These are phyloP conservation scores for Penicillium maclennaniae DNA, from an alignment of 495 filamentous ascomycete species.

Conservation along the genomic window DNA sequence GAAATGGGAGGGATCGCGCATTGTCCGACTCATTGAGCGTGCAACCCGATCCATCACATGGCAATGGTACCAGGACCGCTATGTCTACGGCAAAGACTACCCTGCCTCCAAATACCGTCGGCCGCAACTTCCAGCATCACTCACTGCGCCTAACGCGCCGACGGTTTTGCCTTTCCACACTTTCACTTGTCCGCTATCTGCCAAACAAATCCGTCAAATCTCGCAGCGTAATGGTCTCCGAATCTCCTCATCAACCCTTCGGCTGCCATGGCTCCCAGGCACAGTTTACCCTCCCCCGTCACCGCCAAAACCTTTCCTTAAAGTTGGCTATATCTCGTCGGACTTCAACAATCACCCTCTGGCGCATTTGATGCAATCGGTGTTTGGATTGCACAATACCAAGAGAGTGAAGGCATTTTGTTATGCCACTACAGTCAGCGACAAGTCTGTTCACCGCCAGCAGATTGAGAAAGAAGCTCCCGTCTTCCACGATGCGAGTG, in stretches of 20 bases:
- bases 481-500: conserved; percentile 83
- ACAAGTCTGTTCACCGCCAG: conserved; percentile 84
- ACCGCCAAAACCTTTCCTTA: conserved; percentile 77
- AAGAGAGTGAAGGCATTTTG: conserved; percentile 78
- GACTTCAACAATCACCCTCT: conserved; percentile 99
- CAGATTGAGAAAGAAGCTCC: conserved; percentile 96
- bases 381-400: conserved; percentile 86
- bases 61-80: conserved; percentile 84
- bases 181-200: conserved; percentile 90
- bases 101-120: conserved; percentile 61
- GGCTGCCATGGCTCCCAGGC: conserved; percentile 77
- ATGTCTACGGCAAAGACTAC: conserved; percentile 58
- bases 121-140: conserved; percentile 67
- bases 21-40: conserved; percentile 84
- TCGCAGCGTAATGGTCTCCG: conserved; percentile 92
- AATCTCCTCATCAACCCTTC: conserved; percentile 85
- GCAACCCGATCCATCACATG: conserved; percentile 71
- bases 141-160: conserved; percentile 84
- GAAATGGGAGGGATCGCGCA: conserved; percentile 82
- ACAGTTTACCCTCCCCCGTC: conserved; percentile 78
- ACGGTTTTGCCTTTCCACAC: conserved; percentile 99
- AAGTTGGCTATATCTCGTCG: conserved; percentile 93
- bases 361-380: conserved; percentile 97
- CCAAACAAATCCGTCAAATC: conserved; percentile 91
- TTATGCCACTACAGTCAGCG: conserved; percentile 93